Base-by-base conservation (phyloP, 2,329 filamentous ascomycete genomes). In the Alternaria brassicae region DNA sequence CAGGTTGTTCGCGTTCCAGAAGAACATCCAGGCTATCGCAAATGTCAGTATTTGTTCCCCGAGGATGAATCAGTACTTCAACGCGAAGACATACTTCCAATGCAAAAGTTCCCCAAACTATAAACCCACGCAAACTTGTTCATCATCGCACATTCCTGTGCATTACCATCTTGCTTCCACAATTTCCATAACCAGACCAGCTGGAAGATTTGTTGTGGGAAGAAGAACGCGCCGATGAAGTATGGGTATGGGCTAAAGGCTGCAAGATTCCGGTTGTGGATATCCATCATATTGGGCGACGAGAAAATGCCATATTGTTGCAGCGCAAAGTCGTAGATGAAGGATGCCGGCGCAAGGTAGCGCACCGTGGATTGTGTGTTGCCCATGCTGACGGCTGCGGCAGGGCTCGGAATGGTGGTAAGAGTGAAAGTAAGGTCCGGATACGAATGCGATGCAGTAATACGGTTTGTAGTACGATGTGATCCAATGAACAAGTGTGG, bases 211-310 rank as follows among this genome's bases (percentile, higher is more conserved):
- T 88, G 85, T 70, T 88, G 85, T 0, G 84, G 84, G 71, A 86
- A 85, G 79, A 88, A 88, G 78, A 88, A 88, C 15, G 77, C 83
- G 0, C 78, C 85, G 60, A 88, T 86, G 74, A 86, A 86, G 67
- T 80, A 85, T 1, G 85, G 85, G 57, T 87, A 83, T 0, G 85
- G 85, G 1, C 80, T 83, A 77, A 84, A 88, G 69, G 86, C 87
- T 1, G 84, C 85, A 6, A 86, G 75, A 68, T 88, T 86, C 30
- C 75, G 74, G 66, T 87, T 82, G 70, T 88, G 85, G 30, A 87
- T 78, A 49, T 86, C 82, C 63, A 86, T 83, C 86, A 88, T 88
- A 62, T 83, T 86, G 0, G 85, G 85, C 0, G 72, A 78, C 34
- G 81, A 82, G 30, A 85, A 79, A 72, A 88, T 82, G 71, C 85